Evolutionary conservation across 495 filamentous ascomycete genomes (phyloP).

Genomic region (Daldinia concentrica): DNA sequence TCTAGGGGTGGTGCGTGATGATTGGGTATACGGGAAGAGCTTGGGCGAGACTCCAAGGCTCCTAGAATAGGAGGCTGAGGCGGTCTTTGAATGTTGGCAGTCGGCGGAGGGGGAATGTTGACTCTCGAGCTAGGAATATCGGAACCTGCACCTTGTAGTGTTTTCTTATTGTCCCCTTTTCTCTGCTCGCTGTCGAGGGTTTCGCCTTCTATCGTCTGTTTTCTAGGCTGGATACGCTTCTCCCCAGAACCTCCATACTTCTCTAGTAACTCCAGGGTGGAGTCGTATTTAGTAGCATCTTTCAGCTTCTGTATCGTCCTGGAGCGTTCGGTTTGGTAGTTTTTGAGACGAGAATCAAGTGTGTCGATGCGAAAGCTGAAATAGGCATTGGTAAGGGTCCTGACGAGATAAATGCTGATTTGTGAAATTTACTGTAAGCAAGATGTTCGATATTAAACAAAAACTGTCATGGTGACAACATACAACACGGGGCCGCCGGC

Average conservation of each 20-base stretch:
- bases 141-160: conserved; percentile 32
- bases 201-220: conserved; percentile 42
- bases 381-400: conserved; percentile 67
- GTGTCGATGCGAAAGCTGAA: conserved; percentile 83
- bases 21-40: conserved; percentile 15
- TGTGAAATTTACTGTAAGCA: conserved; percentile 26
- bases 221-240: conserved; percentile 55
- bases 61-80: conserved; percentile 36
- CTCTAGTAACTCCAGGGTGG: conserved; percentile 89
- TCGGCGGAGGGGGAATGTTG: conserved; percentile 77
- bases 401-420: conserved; percentile 73
- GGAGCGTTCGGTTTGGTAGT: conserved; percentile 76
- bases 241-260: conserved; percentile 82
- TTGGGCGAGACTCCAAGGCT: conserved; percentile 34
- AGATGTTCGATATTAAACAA: not conserved
- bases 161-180: conserved; percentile 34
- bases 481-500: conserved; percentile 82
- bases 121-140: conserved; percentile 56
- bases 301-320: conserved; percentile 94
- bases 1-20: conserved; percentile 43
- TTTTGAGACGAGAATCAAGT: conserved; percentile 72
- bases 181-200: conserved; percentile 16
- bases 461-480: conserved; percentile 34
- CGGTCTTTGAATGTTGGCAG: conserved; percentile 77
- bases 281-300: conserved; percentile 91